Base-by-base conservation (phyloP, 805 yeast genomes). In the Yarrowia yakushimensis region DNA sequence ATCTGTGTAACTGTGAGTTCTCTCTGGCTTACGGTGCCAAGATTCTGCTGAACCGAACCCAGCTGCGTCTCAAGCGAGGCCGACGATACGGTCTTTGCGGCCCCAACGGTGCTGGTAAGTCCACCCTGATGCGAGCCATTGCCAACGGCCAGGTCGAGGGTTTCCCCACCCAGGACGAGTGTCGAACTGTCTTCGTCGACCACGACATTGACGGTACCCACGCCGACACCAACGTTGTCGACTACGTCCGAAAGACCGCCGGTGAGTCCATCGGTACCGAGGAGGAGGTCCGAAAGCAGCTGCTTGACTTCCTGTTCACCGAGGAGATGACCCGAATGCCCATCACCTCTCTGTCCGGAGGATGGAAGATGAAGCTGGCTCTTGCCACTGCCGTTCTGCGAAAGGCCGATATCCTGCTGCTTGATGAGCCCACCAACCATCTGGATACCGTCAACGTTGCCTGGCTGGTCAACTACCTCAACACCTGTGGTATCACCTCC, bases 361-460 rank as follows among this genome's bases (percentile, higher is more conserved):
- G 99, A 86, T 93, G 99, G 99, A 94, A 94, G 87, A 93, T 93
- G 99, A 94, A 94, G 83, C 86, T 93, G 79, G 98, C 98, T 77
- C 85, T 93, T 76, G 98, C 99, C 73, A 90, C 97, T 83, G 99
- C 99, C 76, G 97, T 93, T 76, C 86, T 93, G 82, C 90, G 89
- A 85, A 92, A 92, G 82, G 98, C 99, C 76, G 92, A 91, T 78
- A 94, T 93, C 77, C 84, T 93, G 80, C 84, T 93, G 81, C 87
- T 93, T 79, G 99, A 93, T 85, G 99, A 93, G 86, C 99, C 99
- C 82, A 93, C 99, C 77, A 93, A 93, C 89, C 99, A 94, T 85
- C 89, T 94, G 88, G 99, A 94, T 83, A 92, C 97, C 74, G 97
- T 92, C 74, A 94, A 94, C 82, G 99, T 94, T 76, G 97, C 97